A percentile compares a stretch with the other conserved stretches of the same genome.
Evolutionary conservation across 495 filamentous ascomycete genomes (phyloP).

Genomic region (Aspergillus bertholletiae): DNA sequence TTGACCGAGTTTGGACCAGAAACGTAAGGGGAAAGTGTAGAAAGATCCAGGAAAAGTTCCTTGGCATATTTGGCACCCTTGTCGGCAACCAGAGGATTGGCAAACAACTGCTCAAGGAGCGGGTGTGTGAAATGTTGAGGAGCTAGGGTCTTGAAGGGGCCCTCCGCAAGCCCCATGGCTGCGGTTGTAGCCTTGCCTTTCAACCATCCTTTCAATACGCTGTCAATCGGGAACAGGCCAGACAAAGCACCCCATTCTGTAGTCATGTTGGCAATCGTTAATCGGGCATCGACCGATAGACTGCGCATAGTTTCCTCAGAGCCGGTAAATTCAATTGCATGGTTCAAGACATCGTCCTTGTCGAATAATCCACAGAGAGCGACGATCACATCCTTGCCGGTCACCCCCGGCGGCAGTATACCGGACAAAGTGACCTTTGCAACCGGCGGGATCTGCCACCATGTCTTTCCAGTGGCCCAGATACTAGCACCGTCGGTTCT

Average conservation of each 20-base stretch:
- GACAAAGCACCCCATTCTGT: constrained; percentile 90
- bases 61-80: constrained; percentile 81
- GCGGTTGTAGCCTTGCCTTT: constrained; percentile 69
- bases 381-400: constrained; percentile 94
- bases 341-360: constrained; percentile 87
- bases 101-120: constrained; percentile 67
- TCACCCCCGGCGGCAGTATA: constrained; percentile 72
- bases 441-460: constrained; percentile 88
- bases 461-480: constrained; percentile 80
- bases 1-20: constrained; percentile 93
- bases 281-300: constrained; percentile 70
- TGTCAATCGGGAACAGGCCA: constrained; percentile 83
- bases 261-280: constrained; percentile 93
- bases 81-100: constrained; percentile 66
- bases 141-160: constrained; percentile 34
- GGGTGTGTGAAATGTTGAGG: constrained; percentile 61
- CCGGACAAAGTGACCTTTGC: constrained; percentile 78
- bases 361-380: constrained; percentile 85
- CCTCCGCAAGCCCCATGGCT: constrained; percentile 48
- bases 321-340: constrained; percentile 86
- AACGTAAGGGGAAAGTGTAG: constrained; percentile 80
- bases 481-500: constrained; percentile 83
- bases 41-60: constrained; percentile 70
- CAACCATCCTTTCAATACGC: constrained; percentile 69
- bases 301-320: constrained; percentile 72